Conservation (phyloP, 805 yeast genomes). For the Tetrapisispora iriomotensis region DNA sequence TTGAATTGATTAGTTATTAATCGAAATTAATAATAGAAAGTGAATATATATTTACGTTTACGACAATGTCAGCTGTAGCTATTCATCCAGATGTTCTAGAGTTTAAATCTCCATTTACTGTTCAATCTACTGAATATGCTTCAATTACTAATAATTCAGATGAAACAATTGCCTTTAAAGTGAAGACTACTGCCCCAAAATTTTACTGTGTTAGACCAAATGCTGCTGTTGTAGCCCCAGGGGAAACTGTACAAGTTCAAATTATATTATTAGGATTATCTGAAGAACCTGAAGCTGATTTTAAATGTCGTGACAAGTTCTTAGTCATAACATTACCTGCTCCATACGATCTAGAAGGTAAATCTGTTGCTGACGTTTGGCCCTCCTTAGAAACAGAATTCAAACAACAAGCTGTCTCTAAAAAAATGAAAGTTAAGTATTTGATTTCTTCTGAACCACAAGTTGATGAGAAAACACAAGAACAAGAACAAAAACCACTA, state of each 20-base stretch:
- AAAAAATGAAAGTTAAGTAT: conserved; percentile 58
- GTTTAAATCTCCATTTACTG: conserved; percentile 64
- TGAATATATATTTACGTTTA: too few species aligned
- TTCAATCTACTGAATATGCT: conserved; percentile 52
- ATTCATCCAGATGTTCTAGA: conserved; percentile 65
- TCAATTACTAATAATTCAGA: conserved; percentile 48
- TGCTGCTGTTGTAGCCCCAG: conserved; percentile 72
- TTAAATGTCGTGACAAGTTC: conserved; percentile 85
- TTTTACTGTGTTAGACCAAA: conserved; percentile 94
- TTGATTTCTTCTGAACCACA: conserved; percentile 13
- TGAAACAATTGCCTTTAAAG: conserved; percentile 74
- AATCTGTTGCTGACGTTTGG: conserved; percentile 65
- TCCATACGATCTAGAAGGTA: conserved; percentile 45
- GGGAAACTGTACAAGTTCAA: conserved; percentile 59
- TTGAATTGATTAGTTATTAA: background rate
- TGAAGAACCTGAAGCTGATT: conserved; percentile 62
- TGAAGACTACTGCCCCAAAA: conserved; percentile 96
- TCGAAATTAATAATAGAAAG: too few species aligned
- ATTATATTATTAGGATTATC: conserved; percentile 78
- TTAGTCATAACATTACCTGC: conserved; percentile 80
- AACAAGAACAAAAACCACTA: conserved; percentile 15
- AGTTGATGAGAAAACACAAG: conserved; percentile 2
- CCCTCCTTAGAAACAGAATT: conserved; percentile 52
- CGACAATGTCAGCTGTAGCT: conserved; percentile 41
- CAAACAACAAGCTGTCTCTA: conserved; percentile 46